Percentiles rank a stretch among this genome's conserved stretches.
Evolutionary conservation across 2,329 filamentous ascomycete species (phyloP).

Genomic region (Sarocladiaceae sp.): DNA sequence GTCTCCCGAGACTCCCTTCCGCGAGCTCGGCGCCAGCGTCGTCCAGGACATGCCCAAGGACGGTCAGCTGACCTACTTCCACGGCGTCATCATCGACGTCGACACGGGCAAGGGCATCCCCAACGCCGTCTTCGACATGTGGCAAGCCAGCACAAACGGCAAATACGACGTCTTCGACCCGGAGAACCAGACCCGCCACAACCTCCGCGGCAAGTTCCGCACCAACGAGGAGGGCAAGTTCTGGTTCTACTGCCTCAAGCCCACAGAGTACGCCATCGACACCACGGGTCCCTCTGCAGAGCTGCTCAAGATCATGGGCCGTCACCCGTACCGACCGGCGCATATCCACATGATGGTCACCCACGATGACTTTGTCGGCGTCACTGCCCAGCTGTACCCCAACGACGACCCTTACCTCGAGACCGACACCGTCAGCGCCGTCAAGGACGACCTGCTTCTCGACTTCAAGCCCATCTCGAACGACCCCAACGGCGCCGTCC

Average conservation of each 20-base stretch:
- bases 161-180: constrained; percentile 74
- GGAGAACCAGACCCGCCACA: constrained; percentile 63
- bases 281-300: constrained; percentile 47
- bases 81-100: constrained; percentile 60
- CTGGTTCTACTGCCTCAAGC: constrained; percentile 69
- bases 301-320: constrained; percentile 39
- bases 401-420: constrained; percentile 57
- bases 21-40: constrained; percentile 58
- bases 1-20: constrained; percentile 69
- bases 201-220: constrained; percentile 70
- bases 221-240: constrained; percentile 64
- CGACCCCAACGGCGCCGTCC: constrained; percentile 26
- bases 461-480: constrained; percentile 40
- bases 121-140: constrained; percentile 68
- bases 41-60: constrained; percentile 55
- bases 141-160: constrained; percentile 70
- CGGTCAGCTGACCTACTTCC: constrained; percentile 59
- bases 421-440: constrained; percentile 41
- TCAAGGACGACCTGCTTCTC: constrained; percentile 46
- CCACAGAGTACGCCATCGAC: constrained; percentile 66
- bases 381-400: constrained; percentile 75
- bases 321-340: constrained; percentile 42
- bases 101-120: constrained; percentile 60
- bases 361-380: constrained; percentile 59
- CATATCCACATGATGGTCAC: constrained; percentile 48